A percentile compares a stretch with the other conserved stretches of the same genome.
phyloP scores from a whole-genome alignment of 2,329 filamentous ascomycete species.

The Penicillium concentricum region DNA sequence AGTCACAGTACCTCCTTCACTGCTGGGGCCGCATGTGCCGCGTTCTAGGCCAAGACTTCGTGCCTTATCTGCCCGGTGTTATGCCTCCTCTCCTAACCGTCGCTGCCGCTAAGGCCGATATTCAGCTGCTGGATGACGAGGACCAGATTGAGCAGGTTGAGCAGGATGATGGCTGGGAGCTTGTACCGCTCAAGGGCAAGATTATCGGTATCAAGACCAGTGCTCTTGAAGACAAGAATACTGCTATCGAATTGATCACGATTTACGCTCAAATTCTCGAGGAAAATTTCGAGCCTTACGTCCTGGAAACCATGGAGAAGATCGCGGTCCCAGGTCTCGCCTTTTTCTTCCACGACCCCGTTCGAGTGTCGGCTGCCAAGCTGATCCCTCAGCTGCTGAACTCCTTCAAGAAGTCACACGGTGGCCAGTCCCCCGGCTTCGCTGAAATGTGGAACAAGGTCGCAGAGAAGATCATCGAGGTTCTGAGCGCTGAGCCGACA shows the following conservation, averaged over 20 bases:
- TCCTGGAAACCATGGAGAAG: conserved; percentile 91
- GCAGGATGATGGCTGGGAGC: conserved; percentile 95
- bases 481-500: conserved; percentile 87
- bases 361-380: conserved; percentile 91
- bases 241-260: conserved; percentile 97
- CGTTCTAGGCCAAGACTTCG: conserved; percentile 83
- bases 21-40: conserved; percentile 99
- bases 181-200: conserved; percentile 95
- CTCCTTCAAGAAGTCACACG: conserved; percentile 90
- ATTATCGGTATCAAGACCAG: conserved; percentile 98
- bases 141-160: conserved; percentile 90
- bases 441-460: conserved; percentile 80
- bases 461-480: conserved; percentile 87
- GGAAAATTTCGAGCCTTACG: conserved; percentile 85
- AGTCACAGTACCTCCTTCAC: conserved; percentile 95
- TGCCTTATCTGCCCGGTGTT: conserved; percentile 87
- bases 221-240: conserved; percentile 96
- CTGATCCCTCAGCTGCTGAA: conserved; percentile 89
- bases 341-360: conserved; percentile 99
- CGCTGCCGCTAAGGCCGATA: conserved; percentile 92
- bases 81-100: conserved; percentile 92
- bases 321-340: conserved; percentile 90
- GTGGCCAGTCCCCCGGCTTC: conserved; percentile 74
- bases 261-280: conserved; percentile 98
- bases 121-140: conserved; percentile 92